Evolutionary conservation across 1,284 basidiomycete genomes (phyloP), one percentile per base, ranked within the genome.

Genomic region (Tremellales sp.): DNA sequence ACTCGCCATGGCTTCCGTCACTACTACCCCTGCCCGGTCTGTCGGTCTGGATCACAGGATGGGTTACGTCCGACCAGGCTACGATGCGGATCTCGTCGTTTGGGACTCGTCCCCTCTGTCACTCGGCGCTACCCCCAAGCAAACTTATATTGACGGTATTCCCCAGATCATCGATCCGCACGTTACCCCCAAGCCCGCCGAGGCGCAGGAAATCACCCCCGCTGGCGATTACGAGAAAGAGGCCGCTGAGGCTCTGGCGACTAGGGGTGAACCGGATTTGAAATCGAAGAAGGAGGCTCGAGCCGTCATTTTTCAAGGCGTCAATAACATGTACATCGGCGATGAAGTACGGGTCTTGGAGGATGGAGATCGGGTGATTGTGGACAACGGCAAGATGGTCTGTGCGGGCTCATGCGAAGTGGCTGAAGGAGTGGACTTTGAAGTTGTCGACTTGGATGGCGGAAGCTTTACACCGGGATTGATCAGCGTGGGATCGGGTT

Each of bases 101-200:
- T 93, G 90, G 89, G 87, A 92, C 59, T 84, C 82, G 21, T 89
- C 90, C 70, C 89, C 89, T 0, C 79, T 93, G 24, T 75, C 82
- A 0, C 77, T 91, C 3, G 78, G 77, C n/a, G 77, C 79, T 0
- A 79, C 78, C 1, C 80, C 79, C 1, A 69, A 73, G 23, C 77
- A 79, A 54, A 78, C 79, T 77, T 61, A 87, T 80, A 61, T 90
- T 81, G 62, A 81, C 73, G 79, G 79, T 21, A 76, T 78, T 33
- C 57, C 73, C 0, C 79, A 81, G 57, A 64, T 73, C 43, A 58
- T 72, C 45, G 45, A 59, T 3, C 66, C 74, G 1, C 57, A 62
- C 33, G 57, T 65, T 3, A 43, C 65, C n/a, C 36, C 57, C 42
- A 74, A 75, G 53, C 70, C 70, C 3, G 52, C 56, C 0, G 61